phyloP scores from a whole-genome alignment of 148 eudicot species.

The Rhododendron mucronatum region DNA sequence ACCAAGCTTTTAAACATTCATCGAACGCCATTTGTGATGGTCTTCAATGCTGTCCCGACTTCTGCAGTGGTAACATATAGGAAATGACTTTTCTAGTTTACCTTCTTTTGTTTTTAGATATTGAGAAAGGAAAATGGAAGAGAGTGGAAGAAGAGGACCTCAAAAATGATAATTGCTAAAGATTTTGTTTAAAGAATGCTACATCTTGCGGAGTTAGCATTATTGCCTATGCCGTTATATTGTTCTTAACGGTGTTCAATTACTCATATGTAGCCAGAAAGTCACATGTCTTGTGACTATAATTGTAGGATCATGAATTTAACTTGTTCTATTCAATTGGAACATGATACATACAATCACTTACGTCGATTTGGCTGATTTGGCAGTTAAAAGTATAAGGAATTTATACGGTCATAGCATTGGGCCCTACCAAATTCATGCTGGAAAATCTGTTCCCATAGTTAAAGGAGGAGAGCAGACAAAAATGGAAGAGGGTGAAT shows the following conservation, averaged over 20 bases:
- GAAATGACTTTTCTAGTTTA: background rate
- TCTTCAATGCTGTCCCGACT: background rate
- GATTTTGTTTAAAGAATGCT: background rate
- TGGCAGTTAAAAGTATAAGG: constrained; percentile 91
- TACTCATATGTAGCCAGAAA: background rate
- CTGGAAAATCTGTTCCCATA: constrained; percentile 97
- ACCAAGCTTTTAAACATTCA: background rate
- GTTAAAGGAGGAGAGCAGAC: constrained; percentile 99
- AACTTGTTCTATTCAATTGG: background rate
- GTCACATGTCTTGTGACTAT: background rate
- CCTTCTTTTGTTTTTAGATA: background rate
- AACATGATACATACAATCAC: background rate
- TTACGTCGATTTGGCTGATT: background rate
- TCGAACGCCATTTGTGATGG: background rate
- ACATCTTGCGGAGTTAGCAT: background rate
- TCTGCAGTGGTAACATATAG: no score
- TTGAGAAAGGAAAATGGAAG: background rate
- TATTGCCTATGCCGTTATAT: background rate
- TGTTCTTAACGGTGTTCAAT: background rate
- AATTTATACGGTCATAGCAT: constrained; percentile 97
- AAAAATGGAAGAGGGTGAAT: constrained; percentile 99
- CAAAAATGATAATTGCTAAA: background rate
- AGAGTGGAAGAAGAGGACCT: background rate
- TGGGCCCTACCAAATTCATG: constrained; percentile 94
- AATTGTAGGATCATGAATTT: background rate